phyloP scores from a whole-genome alignment of 108 stramenopile species.

The Discostella pseudostelligera region DNA sequence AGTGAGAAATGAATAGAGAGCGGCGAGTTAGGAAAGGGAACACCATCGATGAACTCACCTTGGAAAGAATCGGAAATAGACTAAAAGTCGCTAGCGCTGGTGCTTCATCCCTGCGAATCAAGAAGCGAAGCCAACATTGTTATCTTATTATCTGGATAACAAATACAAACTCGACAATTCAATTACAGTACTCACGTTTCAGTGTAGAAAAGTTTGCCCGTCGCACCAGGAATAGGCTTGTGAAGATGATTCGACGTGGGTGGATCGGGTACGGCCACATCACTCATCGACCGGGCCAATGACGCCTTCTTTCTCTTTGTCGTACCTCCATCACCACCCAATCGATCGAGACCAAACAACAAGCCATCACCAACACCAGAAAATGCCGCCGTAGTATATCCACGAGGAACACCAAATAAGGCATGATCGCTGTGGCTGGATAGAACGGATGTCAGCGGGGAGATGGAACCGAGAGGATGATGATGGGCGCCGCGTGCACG shows the following conservation, averaged over 20 bases:
- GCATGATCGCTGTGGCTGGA: constrained; percentile 4
- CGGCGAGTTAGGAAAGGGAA: too few relatives aligned
- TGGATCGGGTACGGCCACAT: constrained; percentile 46
- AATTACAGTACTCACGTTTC: constrained; percentile 57
- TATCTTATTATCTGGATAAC: too few relatives aligned
- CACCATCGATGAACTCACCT: constrained; percentile 50
- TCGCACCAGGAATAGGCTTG: constrained; percentile 54
- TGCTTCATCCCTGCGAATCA: constrained; percentile 67
- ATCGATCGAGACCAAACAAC: background rate
- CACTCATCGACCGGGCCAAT: constrained; percentile 41
- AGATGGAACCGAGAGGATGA: constrained; percentile 22
- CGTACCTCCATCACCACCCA: background rate
- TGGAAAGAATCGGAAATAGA: constrained; percentile 80
- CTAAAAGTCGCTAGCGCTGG: constrained; percentile 91
- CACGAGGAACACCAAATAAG: constrained; percentile 11
- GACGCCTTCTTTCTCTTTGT: constrained; percentile 14
- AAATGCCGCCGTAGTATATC: constrained; percentile 12
- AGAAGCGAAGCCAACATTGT: too few relatives aligned
- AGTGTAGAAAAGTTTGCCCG: constrained; percentile 86
- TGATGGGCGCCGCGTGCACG: constrained; percentile 7
- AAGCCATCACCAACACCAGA: constrained; percentile 5
- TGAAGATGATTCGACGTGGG: constrained; percentile 84
- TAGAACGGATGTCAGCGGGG: constrained; percentile 19
- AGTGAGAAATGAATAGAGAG: background rate
- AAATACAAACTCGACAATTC: too few relatives aligned